A percentile compares a stretch with the other conserved stretches of the same genome.
These are phyloP conservation scores for Fusarium euwallaceae DNA, from an alignment of 2,329 filamentous ascomycete species.

Conservation along the genomic window DNA sequence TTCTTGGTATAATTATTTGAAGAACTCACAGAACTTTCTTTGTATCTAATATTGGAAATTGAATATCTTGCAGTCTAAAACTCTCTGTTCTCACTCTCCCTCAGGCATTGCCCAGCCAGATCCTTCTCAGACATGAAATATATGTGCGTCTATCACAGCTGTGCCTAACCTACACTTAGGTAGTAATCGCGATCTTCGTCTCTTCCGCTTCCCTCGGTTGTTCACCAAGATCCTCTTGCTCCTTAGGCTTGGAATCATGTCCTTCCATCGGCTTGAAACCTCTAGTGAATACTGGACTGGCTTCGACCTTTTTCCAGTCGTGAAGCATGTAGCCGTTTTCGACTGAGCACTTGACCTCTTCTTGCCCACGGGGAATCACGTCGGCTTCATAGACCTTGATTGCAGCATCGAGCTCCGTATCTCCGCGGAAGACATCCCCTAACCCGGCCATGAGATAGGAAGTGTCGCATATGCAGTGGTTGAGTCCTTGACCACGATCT, in stretches of 20 bases:
- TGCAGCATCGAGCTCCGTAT: slow-evolving; percentile 1
- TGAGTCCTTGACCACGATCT: slow-evolving; percentile 43
- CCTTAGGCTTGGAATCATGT: slow-evolving; percentile 21
- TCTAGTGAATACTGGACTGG: slow-evolving; percentile 38
- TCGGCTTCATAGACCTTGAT: slow-evolving; percentile 35
- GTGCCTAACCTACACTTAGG: not conserved
- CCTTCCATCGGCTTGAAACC: slow-evolving; percentile 43
- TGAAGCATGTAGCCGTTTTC: slow-evolving; percentile 42
- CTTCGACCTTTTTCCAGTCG: slow-evolving; percentile 40
- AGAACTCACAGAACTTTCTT: not conserved
- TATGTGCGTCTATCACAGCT: not conserved
- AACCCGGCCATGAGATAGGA: slow-evolving; percentile 31
- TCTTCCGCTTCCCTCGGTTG: not conserved
- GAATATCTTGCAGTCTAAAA: not conserved
- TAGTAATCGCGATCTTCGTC: not conserved
- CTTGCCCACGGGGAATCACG: slow-evolving; percentile 38
- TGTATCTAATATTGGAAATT: not conserved
- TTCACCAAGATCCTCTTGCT: not conserved
- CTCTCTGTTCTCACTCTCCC: not conserved
- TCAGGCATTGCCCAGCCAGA: not conserved
- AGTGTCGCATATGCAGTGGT: slow-evolving; percentile 39
- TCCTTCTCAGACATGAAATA: not conserved
- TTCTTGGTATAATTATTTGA: not conserved
- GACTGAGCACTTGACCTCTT: slow-evolving; percentile 42
- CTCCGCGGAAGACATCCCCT: not conserved